A percentile compares a stretch with the other conserved stretches of the same genome.
Evolutionary conservation across 163 green algal species (phyloP).

Genomic region (Trebouxiophyceae sp.): DNA sequence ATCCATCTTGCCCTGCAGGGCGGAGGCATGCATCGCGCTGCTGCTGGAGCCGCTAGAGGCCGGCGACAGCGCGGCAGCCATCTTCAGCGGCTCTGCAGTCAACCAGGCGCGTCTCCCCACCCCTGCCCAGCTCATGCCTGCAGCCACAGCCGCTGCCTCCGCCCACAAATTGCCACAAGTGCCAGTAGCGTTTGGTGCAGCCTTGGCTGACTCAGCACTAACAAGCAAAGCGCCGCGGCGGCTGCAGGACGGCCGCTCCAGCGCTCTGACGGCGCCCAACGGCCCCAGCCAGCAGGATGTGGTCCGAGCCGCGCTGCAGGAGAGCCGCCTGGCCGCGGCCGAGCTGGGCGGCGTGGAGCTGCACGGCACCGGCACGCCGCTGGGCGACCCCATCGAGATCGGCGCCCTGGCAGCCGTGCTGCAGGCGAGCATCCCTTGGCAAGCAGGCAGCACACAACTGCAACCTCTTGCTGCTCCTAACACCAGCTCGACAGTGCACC

Average conservation of each 20-base stretch:
- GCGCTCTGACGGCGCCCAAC: slow-evolving; percentile 61
- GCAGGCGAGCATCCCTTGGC: too few relatives aligned
- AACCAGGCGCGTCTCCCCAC: too few relatives aligned
- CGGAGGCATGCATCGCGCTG: slow-evolving; percentile 18
- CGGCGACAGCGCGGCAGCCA: not conserved
- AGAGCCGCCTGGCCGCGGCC: not conserved
- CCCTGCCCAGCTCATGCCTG: too few relatives aligned
- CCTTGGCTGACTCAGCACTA: too few relatives aligned
- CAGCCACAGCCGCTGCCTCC: too few relatives aligned
- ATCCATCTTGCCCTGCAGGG: too few relatives aligned
- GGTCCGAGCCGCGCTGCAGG: slow-evolving; percentile 14
- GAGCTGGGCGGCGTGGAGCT: slow-evolving; percentile 31
- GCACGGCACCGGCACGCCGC: slow-evolving; percentile 54
- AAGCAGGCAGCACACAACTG: too few relatives aligned
- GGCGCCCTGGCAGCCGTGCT: slow-evolving; percentile 46
- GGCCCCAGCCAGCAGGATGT: slow-evolving; percentile 26
- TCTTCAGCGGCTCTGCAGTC: slow-evolving; percentile 10
- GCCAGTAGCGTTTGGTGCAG: too few relatives aligned
- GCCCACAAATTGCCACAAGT: too few relatives aligned
- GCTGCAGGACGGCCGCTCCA: slow-evolving; percentile 63
- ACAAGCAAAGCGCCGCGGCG: too few relatives aligned
- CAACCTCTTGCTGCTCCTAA: too few relatives aligned
- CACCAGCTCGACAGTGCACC: too few relatives aligned
- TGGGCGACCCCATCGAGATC: slow-evolving; percentile 61
- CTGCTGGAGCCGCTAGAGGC: slow-evolving; percentile 5